Base-by-base conservation (phyloP, 2,329 filamentous ascomycete genomes). In the Podosphaera fusca region DNA sequence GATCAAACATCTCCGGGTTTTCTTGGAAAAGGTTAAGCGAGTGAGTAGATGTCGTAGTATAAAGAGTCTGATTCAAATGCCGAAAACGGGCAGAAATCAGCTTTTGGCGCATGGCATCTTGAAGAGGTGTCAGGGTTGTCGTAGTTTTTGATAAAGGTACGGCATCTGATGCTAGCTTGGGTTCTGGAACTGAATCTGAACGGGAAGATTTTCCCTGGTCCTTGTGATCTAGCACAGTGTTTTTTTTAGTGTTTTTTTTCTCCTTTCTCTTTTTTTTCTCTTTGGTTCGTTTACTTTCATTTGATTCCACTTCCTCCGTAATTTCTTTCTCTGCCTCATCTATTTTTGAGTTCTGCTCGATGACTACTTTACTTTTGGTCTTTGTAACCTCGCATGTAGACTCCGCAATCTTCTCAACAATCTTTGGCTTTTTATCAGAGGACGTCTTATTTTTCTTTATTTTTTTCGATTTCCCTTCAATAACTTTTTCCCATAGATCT, bases 21-120 rank as follows among this genome's bases (percentile, higher is more conserved):
- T 84, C 75, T 55, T 79, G 74, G 73, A 98, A 96, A 31, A 96
- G 80, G 55, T 77, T 72, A 63, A 92, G 80, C n/a, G 92, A 85
- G 62, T 92, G 81, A 40, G 75, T 74, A 0, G 92, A 98, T 0
- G 89, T 86, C 6, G 83, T 86, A 3, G 90, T 96, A 73, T 98
- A 98, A 12, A 98, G 81, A 0, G 87, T 90, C 73, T 98, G 85
- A 70, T 98, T 98, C 60, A 98, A 81, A 70, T 96, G 88, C 61
- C 92, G 87, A 78, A 98, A 98, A 58, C 92, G 88, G 1, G 92
- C 89, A 8, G 89, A 94, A 60, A 94, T 77, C 61, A 98, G 81
- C 74, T 98, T 98, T 67, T 88, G 84, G 60, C 87, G 83, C 92
- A 98, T 98, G 2, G 87, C 82, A 57, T 84, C 81, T 74, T 98